Evolutionary conservation across 805 yeast species (phyloP), one percentile per base, ranked within the genome.

Genomic region (Candida lessepsii): DNA sequence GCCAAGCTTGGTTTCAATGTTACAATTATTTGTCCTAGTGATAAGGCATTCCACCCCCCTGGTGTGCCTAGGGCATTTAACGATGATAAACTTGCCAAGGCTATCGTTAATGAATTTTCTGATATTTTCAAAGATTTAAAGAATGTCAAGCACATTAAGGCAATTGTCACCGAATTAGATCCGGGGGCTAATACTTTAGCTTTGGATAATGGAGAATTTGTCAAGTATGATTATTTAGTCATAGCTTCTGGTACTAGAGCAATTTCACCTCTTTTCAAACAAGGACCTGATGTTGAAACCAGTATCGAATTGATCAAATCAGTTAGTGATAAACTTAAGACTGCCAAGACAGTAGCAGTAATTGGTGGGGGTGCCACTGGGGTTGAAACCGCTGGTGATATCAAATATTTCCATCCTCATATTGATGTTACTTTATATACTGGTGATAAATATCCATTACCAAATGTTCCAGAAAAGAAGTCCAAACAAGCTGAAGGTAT

Each of bases 321-420:
- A 1, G 45, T 60, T 15, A 28, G 45, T 23, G 18, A 37, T 9
- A 28, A 46, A 20, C 40, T 62, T 16, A 45, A 48, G 30, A 9
- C 39, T 2, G 60, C 70, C 7, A 47, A 51, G 19, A 38, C 49
- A 8, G 57, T 67, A 14, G 71, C 70, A 1, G 47, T 68, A 4
- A 32, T 68, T n/a, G 74, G 71, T 3, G 71, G 63, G 14, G 70
- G 70, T n/a, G 42, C 59, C 15, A 60, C 70, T 11, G 70, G 70
- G 4, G 68, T 65, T 9, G 73, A 68, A 42, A 32, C 52, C 9
- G 61, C 69, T 6, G 70, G 67, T 9, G 74, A 67, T 39, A 48
- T 67, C 23, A 70, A 59, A 3, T 41, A 24, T 14, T 37, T 29
- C 10, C 54, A 31, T 11, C 49, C 54, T 23, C 30, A 52, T 5